Evolutionary conservation across 108 stramenopile species (phyloP), one percentile per base, ranked within the genome.

Genomic region (Nitzschia sp.): DNA sequence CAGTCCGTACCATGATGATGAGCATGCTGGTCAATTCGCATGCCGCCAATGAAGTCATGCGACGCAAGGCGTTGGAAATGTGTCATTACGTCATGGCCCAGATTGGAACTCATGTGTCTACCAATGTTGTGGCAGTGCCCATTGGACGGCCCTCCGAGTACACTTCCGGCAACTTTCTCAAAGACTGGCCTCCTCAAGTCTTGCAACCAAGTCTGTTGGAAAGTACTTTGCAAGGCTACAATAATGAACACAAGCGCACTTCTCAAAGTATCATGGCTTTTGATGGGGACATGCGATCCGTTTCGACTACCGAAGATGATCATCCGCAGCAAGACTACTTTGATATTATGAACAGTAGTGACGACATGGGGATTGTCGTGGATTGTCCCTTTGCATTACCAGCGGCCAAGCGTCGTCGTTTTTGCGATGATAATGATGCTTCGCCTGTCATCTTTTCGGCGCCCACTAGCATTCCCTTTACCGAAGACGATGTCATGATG

Each of bases 361-460:
- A 21, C 46, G 45, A 38, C 11, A 9, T 25, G 24, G 64, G 47
- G 13, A 48, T 35, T 13, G 17, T 49, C 4, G 74, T 75, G 17
- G 48, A 61, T 28, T 67, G 74, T 53, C 59, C 74, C 28, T 75
- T 75, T 75, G 74, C 62, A 42, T 21, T 36, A 23, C 74, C 74
- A 13, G 15, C 66, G 17, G 66, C 74, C 27, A 68, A 68, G 33
- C 59, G 67, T 23, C 57, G 73, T 32, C 73, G 73, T 15, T n/a
- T 56, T 27, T 28, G 47, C 5, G 57, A 59, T 31, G 32, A 57
- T 19, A 32, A 18, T 15, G 31, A 21, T 51, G 21, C 64, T 2
- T 18, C 57, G n/a, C n/a, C n/a, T n/a, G n/a, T n/a, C n/a, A n/a
- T n/a, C n/a, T n/a, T n/a, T n/a, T 32, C n/a, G 26, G 6, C 5